Conservation (phyloP, 305 asterid genomes). For the Withania somnifera region DNA sequence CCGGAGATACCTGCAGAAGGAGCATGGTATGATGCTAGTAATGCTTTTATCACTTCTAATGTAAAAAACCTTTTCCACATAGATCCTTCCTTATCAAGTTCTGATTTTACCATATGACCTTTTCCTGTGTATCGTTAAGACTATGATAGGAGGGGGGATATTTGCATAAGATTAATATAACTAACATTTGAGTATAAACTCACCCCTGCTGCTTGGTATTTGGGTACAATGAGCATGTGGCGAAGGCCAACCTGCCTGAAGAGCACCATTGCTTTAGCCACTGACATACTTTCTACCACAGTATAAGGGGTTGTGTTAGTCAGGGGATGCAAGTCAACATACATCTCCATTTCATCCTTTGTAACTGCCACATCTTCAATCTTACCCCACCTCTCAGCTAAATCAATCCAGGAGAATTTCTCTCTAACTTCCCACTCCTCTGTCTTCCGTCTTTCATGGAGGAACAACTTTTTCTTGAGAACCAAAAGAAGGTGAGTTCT, state of each 20-base stretch:
- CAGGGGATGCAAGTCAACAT: constrained; percentile 73
- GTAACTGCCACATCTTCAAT: constrained; percentile 59
- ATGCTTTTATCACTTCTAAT: not conserved
- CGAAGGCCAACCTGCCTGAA: constrained; percentile 88
- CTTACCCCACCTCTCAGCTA: constrained; percentile 62
- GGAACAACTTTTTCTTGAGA: constrained; percentile 78
- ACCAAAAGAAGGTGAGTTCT: constrained; percentile 67
- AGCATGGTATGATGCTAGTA: constrained; percentile 7
- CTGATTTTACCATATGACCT: not conserved
- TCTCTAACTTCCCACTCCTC: constrained; percentile 83
- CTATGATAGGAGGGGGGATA: not conserved
- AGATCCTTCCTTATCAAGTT: not conserved
- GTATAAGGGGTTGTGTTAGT: constrained; percentile 81
- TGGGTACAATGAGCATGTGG: constrained; percentile 75
- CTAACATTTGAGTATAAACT: constrained; percentile 8
- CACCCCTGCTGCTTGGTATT: constrained; percentile 74
- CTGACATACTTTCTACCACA: constrained; percentile 76
- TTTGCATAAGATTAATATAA: not conserved
- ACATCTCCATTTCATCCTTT: constrained; percentile 73
- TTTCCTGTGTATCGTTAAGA: not conserved
- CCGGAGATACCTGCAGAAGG: constrained; percentile 48
- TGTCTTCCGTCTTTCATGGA: constrained; percentile 49
- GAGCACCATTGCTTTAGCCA: constrained; percentile 80
- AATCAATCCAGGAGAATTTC: constrained; percentile 62
- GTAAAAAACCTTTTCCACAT: not conserved